Evolutionary conservation across 768 basidiomycete genomes (phyloP).

Genomic region (Serendipita vermifera): DNA sequence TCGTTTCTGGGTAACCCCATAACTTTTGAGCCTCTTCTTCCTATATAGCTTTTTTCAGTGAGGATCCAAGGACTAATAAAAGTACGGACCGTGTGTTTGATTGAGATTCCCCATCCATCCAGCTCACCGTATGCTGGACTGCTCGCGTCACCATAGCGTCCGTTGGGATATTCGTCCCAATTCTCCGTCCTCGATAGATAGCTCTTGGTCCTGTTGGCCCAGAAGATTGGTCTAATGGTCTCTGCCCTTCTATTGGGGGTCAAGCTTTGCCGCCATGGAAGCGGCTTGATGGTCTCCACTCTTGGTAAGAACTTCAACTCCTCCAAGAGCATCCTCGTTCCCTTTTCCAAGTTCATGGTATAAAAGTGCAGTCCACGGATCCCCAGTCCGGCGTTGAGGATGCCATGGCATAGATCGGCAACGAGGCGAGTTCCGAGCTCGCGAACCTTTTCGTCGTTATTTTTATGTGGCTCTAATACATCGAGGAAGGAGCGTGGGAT

Average conservation of each 20-base stretch:
- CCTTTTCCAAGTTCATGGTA: conserved; percentile 95
- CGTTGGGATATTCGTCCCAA: conserved; percentile 99
- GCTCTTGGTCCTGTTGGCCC: conserved; percentile 93
- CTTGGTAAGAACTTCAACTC: conserved; percentile 80
- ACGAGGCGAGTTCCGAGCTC: conserved; percentile 90
- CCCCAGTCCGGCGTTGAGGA: conserved; percentile 65
- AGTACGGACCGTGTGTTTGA: conserved; percentile 67
- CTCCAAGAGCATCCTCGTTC: conserved; percentile 87
- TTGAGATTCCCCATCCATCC: conserved; percentile 88
- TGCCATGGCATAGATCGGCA: conserved; percentile 82
- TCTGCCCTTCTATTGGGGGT: conserved; percentile 86
- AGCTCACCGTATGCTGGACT: conserved; percentile 97
- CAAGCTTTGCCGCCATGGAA: conserved; percentile 94
- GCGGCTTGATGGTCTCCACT: conserved; percentile 81
- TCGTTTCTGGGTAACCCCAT: conserved; percentile 70
- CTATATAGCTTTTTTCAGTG: conserved; percentile 27
- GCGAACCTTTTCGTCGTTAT: conserved; percentile 84
- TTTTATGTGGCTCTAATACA: conserved; percentile 72
- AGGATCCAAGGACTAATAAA: background rate
- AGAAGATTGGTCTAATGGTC: conserved; percentile 94
- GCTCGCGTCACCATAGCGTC: conserved; percentile 93
- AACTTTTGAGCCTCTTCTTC: conserved; percentile 75
- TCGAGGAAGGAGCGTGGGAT: conserved; percentile 70
- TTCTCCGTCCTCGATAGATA: conserved; percentile 94
- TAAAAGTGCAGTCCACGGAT: conserved; percentile 91